A percentile compares a stretch with the other conserved stretches of the same genome.
Conservation (phyloP, 179 eudicot species). For the Beta macrorhiza region DNA sequence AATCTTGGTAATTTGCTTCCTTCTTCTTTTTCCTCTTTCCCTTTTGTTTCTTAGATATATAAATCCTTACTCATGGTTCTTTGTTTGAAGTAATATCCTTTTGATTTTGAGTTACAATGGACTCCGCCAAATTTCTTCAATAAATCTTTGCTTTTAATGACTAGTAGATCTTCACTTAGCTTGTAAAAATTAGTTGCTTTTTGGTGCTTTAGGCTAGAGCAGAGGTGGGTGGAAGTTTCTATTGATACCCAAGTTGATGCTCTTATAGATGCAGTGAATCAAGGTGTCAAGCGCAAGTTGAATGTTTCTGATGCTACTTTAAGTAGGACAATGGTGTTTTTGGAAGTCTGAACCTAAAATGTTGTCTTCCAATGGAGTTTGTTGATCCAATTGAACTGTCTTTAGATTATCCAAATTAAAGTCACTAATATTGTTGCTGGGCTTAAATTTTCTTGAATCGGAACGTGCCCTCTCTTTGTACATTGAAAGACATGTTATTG, state of each 20-base stretch:
- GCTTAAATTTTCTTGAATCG: not conserved
- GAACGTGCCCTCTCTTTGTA: not conserved
- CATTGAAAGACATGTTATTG: not conserved
- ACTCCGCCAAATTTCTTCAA: not conserved
- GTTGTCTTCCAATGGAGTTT: no score
- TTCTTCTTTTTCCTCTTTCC: not conserved
- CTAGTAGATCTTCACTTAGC: not conserved
- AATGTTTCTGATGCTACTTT: constrained; percentile 33
- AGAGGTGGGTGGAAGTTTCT: constrained; percentile 82
- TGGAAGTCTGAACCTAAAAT: not conserved
- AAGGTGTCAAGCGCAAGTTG: constrained; percentile 29
- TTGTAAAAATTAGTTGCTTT: not conserved
- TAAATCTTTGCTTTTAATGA: not conserved
- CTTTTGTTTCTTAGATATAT: not conserved
- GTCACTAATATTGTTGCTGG: not conserved
- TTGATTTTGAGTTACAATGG: not conserved
- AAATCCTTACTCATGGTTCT: not conserved
- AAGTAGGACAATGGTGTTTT: constrained; percentile 78
- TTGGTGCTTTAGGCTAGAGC: constrained; percentile 63
- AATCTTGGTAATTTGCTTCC: not conserved
- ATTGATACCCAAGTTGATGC: constrained; percentile 79
- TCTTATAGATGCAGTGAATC: constrained; percentile 68
- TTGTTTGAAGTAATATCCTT: not conserved
- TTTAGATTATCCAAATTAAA: not conserved
- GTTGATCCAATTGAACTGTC: not conserved